Evolutionary conservation across 805 yeast species (phyloP).

Genomic region (Sugiyamaella qingdaonensis): DNA sequence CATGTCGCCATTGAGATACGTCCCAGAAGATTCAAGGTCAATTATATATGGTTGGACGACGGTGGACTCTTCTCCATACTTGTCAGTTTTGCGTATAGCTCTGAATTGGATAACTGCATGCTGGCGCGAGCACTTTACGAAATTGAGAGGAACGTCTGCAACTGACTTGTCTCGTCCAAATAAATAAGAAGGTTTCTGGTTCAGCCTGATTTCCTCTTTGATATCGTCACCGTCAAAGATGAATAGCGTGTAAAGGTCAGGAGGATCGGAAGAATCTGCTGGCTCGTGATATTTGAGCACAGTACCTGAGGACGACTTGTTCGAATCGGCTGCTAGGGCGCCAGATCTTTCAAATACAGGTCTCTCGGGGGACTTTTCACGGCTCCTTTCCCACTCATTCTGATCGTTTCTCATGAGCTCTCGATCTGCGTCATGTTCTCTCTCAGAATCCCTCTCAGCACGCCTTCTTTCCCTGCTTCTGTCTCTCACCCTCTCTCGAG

Average conservation of each 20-base stretch:
- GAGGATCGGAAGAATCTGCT: constrained; percentile 28
- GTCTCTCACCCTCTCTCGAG: neutral
- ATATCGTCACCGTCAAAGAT: constrained; percentile 29
- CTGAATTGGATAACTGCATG: constrained; percentile 49
- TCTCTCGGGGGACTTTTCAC: neutral
- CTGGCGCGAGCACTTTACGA: constrained; percentile 41
- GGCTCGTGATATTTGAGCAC: constrained; percentile 38
- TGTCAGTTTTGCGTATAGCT: constrained; percentile 8
- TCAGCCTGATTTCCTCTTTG: constrained; percentile 24
- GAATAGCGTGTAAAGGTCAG: constrained; percentile 29
- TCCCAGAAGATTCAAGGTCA: constrained; percentile 47
- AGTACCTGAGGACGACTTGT: constrained; percentile 30
- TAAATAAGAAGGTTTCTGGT: constrained; percentile 30
- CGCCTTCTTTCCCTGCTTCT: neutral
- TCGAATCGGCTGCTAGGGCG: constrained; percentile 36
- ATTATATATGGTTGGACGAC: constrained; percentile 38
- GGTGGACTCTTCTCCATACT: constrained; percentile 18
- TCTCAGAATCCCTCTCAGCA: neutral
- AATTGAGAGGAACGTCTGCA: constrained; percentile 37
- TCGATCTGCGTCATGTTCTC: neutral
- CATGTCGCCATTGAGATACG: constrained; percentile 38
- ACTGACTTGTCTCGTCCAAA: constrained; percentile 38
- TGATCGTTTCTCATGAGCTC: neutral
- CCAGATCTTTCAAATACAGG: constrained; percentile 40
- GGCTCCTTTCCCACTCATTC: neutral